Evolutionary conservation across 768 basidiomycete genomes (phyloP), one percentile per base, ranked within the genome.

Genomic region (Exidia glandulosa): DNA sequence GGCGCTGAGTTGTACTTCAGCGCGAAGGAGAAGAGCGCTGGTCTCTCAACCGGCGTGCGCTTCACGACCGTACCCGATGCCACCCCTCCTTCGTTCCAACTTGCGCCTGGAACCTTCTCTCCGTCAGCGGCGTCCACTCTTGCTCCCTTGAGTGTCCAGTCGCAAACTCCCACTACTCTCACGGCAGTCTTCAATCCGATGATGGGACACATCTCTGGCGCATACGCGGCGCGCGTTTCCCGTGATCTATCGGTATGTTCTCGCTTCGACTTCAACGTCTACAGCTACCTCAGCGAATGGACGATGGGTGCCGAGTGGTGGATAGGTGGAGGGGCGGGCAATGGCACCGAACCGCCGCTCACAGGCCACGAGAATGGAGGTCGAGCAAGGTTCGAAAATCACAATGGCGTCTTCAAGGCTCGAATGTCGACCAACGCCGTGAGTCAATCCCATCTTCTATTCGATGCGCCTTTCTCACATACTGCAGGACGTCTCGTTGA

Each of bases 251-350:
- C 91, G 0, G 70, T 98, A 23, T 90, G 90, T 56, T 88, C 91
- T 0, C 84, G 91, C 25, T 98, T 94, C 68, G 93, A 97, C 69
- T 93, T 97, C 74, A 98, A 98, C 67, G 82, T 94, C 30, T 96
- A 97, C 70, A 94, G 90, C 72, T 97, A 93, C 71, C 92, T 95
- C 65, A 94, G 91, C 71, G 94, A 97, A 70, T 88, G 94, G 87
- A 87, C 90, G 10, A 82, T 97, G 75, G 95, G 95, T 2, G 87
- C 89, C 1, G 94, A 97, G 70, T 96, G 92, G 91, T 96, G 92
- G 93, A 80, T 93, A 69, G 81, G 92, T 25, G 81, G 84, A 27
- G 66, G 69, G 41, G 63, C 58, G 57, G 73, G 72, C 6, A 65
- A 65, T 12, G 61, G 62, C 3, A 65, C 70, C 3, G 62, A 68